phyloP scores from a whole-genome alignment of 1,284 basidiomycete species.

The Leccinum subatratum region DNA sequence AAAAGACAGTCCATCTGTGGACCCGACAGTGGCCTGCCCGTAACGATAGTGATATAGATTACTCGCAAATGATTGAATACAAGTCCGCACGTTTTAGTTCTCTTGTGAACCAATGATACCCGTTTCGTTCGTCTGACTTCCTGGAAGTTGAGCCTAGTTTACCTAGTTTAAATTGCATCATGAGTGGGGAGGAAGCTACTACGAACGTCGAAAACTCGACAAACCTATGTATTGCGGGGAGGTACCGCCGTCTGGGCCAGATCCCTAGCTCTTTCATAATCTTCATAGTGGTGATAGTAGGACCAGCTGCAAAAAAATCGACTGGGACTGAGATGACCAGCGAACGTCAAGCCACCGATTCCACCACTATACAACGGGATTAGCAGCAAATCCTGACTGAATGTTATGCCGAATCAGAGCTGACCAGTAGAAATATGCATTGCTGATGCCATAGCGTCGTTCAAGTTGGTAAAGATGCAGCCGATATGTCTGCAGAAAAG shows the following conservation, averaged over 20 bases:
- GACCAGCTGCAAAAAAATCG: slow-evolving; percentile 33
- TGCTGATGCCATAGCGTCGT: slow-evolving; percentile 7
- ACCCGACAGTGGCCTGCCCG: slow-evolving; percentile 27
- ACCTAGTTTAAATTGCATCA: neutral
- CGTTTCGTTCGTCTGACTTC: slow-evolving; percentile 25
- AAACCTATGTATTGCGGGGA: slow-evolving; percentile 13
- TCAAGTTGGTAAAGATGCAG: no score
- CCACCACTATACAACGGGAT: slow-evolving; percentile 30
- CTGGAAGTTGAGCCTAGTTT: slow-evolving; percentile 19
- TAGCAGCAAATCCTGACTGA: neutral
- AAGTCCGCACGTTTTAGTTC: slow-evolving; percentile 12
- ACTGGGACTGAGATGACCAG: slow-evolving; percentile 27
- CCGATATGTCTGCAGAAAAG: no score
- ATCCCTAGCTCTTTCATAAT: slow-evolving; percentile 35
- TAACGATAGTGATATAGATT: neutral
- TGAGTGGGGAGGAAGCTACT: neutral
- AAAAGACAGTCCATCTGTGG: slow-evolving; percentile 34
- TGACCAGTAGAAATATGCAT: slow-evolving; percentile 15
- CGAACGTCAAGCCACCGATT: slow-evolving; percentile 35
- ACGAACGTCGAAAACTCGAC: neutral
- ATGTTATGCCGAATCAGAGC: neutral
- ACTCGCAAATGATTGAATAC: neutral
- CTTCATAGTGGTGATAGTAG: slow-evolving; percentile 33
- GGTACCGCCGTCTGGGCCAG: slow-evolving; percentile 11
- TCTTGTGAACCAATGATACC: slow-evolving; percentile 23